phyloP scores from a whole-genome alignment of 352 stramenopile species.

The Aphanomyces euteiches region DNA sequence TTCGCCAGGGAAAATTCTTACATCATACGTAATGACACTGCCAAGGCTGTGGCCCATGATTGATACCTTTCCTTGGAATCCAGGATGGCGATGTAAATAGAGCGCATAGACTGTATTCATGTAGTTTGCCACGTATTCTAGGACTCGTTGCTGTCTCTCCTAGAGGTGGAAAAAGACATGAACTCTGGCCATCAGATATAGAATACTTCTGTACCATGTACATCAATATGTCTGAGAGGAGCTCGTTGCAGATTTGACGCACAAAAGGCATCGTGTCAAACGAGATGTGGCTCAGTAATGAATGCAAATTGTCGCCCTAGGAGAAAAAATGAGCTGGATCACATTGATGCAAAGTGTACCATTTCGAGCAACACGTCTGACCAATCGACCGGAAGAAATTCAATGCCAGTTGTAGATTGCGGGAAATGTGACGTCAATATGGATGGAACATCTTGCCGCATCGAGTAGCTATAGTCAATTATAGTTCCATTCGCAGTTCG shows the following conservation, averaged over 20 bases:
- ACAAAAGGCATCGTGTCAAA: conserved; percentile 83
- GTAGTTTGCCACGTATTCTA: conserved; percentile 17
- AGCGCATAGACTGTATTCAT: conserved; percentile 21
- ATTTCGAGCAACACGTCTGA: conserved; percentile 24
- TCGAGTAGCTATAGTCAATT: conserved; percentile 69
- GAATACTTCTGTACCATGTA: conserved; percentile 33
- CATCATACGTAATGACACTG: conserved; percentile 91
- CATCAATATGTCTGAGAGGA: conserved; percentile 26
- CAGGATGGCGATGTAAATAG: conserved; percentile 33
- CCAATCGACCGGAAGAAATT: conserved; percentile 85
- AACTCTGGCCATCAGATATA: too few relatives aligned
- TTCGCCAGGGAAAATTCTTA: conserved; percentile 33
- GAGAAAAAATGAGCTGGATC: not conserved
- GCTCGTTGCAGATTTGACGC: conserved; percentile 88
- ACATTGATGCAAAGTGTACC: conserved; percentile 5
- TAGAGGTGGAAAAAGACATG: not conserved
- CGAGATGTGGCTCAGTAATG: conserved; percentile 45
- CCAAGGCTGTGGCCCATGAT: conserved; percentile 86
- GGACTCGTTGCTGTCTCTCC: conserved; percentile 35
- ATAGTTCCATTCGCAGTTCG: conserved; percentile 70
- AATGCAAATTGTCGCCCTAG: conserved; percentile 35
- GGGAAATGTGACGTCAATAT: conserved; percentile 62
- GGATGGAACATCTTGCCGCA: conserved; percentile 37
- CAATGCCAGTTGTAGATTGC: conserved; percentile 35
- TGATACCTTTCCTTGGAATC: conserved; percentile 61